phyloP scores from a whole-genome alignment of 2,329 filamentous ascomycete species.

The Trichoderma hamatum region DNA sequence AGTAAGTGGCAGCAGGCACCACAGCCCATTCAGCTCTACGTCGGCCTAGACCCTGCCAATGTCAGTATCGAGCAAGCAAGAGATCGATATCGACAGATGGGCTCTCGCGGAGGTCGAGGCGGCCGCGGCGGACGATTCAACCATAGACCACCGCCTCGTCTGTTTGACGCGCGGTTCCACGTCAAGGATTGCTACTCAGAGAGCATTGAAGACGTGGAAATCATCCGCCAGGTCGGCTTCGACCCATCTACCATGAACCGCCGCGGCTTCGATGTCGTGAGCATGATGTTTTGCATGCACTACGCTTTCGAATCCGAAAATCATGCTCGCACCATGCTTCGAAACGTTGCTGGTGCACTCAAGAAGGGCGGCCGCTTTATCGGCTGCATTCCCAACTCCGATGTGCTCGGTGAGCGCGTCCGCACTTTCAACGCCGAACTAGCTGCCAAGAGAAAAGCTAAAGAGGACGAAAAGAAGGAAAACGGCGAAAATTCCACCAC shows the following conservation, averaged over 20 bases:
- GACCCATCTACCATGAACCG: conserved; percentile 72
- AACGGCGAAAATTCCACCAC: conserved; percentile 33
- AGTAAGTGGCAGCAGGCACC: conserved; percentile 95
- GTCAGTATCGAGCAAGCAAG: conserved; percentile 88
- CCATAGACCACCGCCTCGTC: conserved; percentile 52
- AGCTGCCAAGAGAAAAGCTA: conserved; percentile 45
- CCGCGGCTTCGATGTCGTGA: conserved; percentile 92
- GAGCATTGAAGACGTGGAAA: conserved; percentile 76
- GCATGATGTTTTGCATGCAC: conserved; percentile 99
- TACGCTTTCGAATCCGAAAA: conserved; percentile 94
- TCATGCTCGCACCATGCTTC: conserved; percentile 88
- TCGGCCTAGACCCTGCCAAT: conserved; percentile 91
- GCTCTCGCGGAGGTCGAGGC: conserved; percentile 58
- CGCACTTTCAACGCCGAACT: conserved; percentile 67
- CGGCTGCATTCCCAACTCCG: conserved; percentile 95
- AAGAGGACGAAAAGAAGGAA: conserved; percentile 35
- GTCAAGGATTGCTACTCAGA: conserved; percentile 93
- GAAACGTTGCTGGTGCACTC: conserved; percentile 85
- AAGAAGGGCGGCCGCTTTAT: conserved; percentile 96
- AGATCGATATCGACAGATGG: conserved; percentile 79
- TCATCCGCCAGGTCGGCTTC: conserved; percentile 86
- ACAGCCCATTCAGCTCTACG: conserved; percentile 88
- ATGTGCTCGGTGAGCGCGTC: conserved; percentile 82
- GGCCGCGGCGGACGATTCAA: conserved; percentile 53
- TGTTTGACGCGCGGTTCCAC: conserved; percentile 86